Conservation (phyloP, 1,284 basidiomycete species). For the Apiotrichum brassicae region DNA sequence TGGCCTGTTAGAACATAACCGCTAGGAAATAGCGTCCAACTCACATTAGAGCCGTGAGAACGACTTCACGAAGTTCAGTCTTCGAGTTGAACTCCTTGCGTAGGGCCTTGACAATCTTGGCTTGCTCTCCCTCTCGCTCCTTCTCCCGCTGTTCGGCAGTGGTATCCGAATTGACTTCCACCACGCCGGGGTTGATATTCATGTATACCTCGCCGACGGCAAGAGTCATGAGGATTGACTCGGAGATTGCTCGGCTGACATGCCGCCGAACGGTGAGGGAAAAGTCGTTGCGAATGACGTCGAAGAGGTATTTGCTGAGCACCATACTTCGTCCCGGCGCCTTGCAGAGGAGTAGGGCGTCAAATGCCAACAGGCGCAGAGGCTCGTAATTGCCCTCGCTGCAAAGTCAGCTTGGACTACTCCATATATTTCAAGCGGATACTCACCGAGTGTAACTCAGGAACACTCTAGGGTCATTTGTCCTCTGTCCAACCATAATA, state of each 20-base stretch:
- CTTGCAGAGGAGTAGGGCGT: constrained; percentile 84
- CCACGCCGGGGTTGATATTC: constrained; percentile 25
- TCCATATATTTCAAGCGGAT: background rate
- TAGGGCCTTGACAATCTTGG: constrained; percentile 62
- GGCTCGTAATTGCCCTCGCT: constrained; percentile 91
- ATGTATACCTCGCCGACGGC: constrained; percentile 78
- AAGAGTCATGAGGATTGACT: constrained; percentile 78
- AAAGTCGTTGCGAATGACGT: constrained; percentile 81
- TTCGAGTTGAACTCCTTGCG: constrained; percentile 73
- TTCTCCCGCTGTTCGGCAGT: constrained; percentile 22
- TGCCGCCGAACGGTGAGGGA: constrained; percentile 76
- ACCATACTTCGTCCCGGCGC: constrained; percentile 48
- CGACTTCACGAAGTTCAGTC: constrained; percentile 62
- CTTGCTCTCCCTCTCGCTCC: constrained; percentile 43
- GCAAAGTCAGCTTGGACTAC: background rate
- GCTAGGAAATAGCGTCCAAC: constrained; percentile 9
- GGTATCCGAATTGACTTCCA: constrained; percentile 25
- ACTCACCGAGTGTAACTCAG: constrained; percentile 80
- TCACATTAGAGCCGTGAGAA: constrained; percentile 28
- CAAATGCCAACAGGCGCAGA: constrained; percentile 86
- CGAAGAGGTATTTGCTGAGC: constrained; percentile 79
- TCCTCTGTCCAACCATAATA: constrained; percentile 70
- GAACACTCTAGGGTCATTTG: constrained; percentile 73
- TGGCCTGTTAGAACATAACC: constrained; percentile 17
- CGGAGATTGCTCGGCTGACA: constrained; percentile 76